Percentiles rank a stretch among this genome's conserved stretches.
These are phyloP conservation scores for Pisolithus albus DNA, from an alignment of 768 basidiomycete genomes.

Conservation along the genomic window DNA sequence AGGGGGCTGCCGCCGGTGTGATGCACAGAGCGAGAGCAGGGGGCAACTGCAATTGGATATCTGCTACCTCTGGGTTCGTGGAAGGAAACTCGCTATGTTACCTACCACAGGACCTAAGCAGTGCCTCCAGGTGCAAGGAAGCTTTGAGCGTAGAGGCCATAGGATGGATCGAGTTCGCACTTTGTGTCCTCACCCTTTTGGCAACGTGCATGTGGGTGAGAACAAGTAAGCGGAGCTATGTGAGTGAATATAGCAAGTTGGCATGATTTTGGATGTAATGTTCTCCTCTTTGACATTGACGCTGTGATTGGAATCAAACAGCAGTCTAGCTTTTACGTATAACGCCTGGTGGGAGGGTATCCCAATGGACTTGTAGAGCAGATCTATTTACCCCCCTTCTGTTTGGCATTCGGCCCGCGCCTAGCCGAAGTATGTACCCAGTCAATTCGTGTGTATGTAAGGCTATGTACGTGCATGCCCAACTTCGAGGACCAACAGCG, in stretches of 20 bases:
- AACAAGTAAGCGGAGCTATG: constrained; percentile 31
- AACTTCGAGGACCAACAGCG: too few relatives aligned
- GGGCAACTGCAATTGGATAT: constrained; percentile 47
- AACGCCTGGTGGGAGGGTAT: not conserved
- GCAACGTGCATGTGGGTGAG: constrained; percentile 51
- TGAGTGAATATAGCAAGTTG: constrained; percentile 38
- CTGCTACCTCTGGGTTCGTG: constrained; percentile 28
- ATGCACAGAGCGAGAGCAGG: constrained; percentile 60
- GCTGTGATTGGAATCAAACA: constrained; percentile 13
- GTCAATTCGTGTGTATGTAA: too few relatives aligned
- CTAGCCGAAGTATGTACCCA: too few relatives aligned
- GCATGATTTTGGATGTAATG: constrained; percentile 26
- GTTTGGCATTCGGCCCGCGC: too few relatives aligned
- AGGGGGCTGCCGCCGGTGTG: constrained; percentile 65
- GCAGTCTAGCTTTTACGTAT: constrained; percentile 31
- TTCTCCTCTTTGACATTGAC: constrained; percentile 12
- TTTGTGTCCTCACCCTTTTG: constrained; percentile 50
- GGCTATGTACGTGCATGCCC: too few relatives aligned
- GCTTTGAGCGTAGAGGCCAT: constrained; percentile 66
- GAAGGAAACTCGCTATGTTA: constrained; percentile 18
- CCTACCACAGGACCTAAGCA: constrained; percentile 16
- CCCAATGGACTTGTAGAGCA: not conserved
- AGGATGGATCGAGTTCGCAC: constrained; percentile 68
- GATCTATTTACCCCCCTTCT: not conserved
- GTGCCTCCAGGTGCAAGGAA: constrained; percentile 53